phyloP scores from a whole-genome alignment of 2,329 filamentous ascomycete genomes.

The Botrytis galanthina region DNA sequence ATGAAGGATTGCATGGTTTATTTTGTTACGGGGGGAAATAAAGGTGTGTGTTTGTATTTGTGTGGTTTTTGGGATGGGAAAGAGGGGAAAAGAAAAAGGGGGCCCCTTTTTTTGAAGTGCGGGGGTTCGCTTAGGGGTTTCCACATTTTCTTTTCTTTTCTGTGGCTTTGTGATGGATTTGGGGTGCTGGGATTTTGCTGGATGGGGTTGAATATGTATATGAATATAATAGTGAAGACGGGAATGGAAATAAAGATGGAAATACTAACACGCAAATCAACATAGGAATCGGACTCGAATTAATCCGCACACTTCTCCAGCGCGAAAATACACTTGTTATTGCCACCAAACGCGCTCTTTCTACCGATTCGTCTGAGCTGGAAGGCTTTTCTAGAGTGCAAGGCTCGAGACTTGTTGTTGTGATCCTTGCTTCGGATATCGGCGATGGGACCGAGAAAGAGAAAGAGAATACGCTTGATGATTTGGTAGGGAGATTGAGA shows the following conservation, averaged over 20 bases:
- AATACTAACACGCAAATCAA: background rate
- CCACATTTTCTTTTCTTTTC: background rate
- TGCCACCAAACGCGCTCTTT: slow-evolving; percentile 40
- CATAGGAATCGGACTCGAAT: slow-evolving; percentile 38
- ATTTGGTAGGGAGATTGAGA: background rate
- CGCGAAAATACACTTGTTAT: slow-evolving; percentile 43
- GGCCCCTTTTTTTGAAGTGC: background rate
- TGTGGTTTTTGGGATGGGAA: background rate
- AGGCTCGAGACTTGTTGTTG: background rate
- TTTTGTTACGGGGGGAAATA: slow-evolving; percentile 37
- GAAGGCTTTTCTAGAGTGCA: background rate
- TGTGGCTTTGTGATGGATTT: background rate
- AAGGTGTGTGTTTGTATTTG: slow-evolving; percentile 23
- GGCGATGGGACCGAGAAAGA: rapidly evolving
- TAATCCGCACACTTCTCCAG: slow-evolving; percentile 40
- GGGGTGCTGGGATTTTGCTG: background rate
- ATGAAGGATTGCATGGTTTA: slow-evolving; percentile 27
- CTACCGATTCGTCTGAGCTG: slow-evolving; percentile 21
- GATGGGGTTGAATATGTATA: background rate
- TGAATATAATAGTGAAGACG: background rate
- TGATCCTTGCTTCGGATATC: background rate
- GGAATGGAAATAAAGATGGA: background rate
- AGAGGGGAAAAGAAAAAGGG: background rate
- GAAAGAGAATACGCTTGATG: rapidly evolving
- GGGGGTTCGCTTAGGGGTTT: slow-evolving; percentile 8